Base-by-base conservation (phyloP, 345 rosid species). In the Hypericum perforatum region DNA sequence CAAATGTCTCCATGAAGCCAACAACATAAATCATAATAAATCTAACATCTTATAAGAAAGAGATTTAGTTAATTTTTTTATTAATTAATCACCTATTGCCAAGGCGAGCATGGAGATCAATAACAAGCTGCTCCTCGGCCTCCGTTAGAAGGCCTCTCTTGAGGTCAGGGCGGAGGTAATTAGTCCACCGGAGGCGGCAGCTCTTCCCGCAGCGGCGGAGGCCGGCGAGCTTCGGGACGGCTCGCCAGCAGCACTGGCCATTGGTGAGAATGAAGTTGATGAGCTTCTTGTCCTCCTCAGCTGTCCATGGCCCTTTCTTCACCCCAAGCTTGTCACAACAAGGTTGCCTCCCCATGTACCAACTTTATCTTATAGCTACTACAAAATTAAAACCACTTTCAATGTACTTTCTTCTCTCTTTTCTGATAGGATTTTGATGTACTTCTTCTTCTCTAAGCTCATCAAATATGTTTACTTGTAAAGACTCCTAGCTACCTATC, bases 181-280 rank as follows among this genome's bases (percentile, higher is more conserved):
- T 85, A 53, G 89, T 85, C 94, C 94, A 85, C 5, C 94, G 94
- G 16, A 82, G 89, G 15, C 94, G 89, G 76, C 94, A 85, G 55
- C 94, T 82, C 77, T 85, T 85, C 29, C 94, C 94, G 8, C 94
- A 85, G 9, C 94, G 86, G 9, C 86, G 82, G 39, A 29, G 4
- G 39, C 61, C 39, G 22, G 45, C 22, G 10, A 38, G 32, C 51
- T 52, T 12, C 41, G 37, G 14, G 32, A 43, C 36, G 41, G 41
- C 59, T 37, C 50, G 58, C 70, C 60, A 32, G 64, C 72, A 72
- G 59, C 65, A 60, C 45, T 57, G 15, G 50, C 54, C 43, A 56
- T 60, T 57, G 53, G 76, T 29, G 68, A 74, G 50, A 32, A 46
- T 46, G 50, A 46, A 46, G 50, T 46, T 46, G 50, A 46, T 46